Base-by-base conservation (phyloP, 345 rosid species). In the Gossypium sturtianum region DNA sequence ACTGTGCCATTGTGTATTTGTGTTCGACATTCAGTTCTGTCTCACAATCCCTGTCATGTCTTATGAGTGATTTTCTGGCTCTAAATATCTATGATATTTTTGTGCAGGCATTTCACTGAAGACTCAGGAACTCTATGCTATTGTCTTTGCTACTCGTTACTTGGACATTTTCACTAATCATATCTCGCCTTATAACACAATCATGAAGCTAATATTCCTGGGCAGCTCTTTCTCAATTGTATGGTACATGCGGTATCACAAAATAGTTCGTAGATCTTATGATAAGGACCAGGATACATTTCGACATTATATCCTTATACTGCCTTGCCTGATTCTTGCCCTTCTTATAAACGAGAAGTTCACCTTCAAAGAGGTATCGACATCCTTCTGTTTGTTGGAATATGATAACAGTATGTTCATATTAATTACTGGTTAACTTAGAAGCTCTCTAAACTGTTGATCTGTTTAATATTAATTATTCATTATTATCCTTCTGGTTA, bases 51-150 rank as follows among this genome's bases (percentile, higher is more conserved):
- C 25, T 0, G 15, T 17, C 25, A 41, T 41, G 27, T 64, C 68
- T 64, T 9, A 10, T 64, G 68, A 41, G 68, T 64, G 49, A 38
- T n/a, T 41, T 29, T 64, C 8, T 62, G 6, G 20, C 12, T 29
- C 2, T 7, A 20, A 15, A 34, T 62, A 64, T 1, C 19, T 64
- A 7, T 3, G 4, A 3, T 29, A 34, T 16, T 8, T 16, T 51
- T 23, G 7, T 67, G 83, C 87, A 93, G 98, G 98, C 47, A 41
- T 93, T 67, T 93, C 98, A 2, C 75, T 93, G 70, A 93, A 88
- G 87, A 93, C 98, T 66, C 98, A 93, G 74, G 98, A 93, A 79
- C 97, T 90, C 62, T 90, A 87, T 74, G 91, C 87, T 61, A 60
- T 93, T 72, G 94, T 93, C 64, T 93, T 89, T 77, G 80, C 84